Evolutionary conservation across 257 asterid species (phyloP), one percentile per base, ranked within the genome.

Genomic region (Solanum clarkiae): DNA sequence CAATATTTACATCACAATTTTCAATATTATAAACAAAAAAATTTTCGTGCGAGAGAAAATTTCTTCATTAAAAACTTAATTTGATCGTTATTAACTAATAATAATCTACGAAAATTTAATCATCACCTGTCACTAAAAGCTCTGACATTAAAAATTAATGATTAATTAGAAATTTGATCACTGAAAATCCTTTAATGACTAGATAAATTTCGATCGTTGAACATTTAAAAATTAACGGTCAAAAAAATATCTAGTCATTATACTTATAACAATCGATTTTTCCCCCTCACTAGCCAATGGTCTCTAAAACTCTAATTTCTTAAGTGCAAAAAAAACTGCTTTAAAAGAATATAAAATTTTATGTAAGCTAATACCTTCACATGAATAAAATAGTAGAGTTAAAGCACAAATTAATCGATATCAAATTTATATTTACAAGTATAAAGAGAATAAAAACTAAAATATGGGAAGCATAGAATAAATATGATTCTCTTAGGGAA

Each of bases 401-500:
- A 66, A 6, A 22, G n/a, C 47, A 4, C 6, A 65, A 29, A 29
- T 1, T 6, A 1, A 29, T 32, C 13, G 13, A 29, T 3, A 4
- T 14, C 44, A 8, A 13, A 54, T 54, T 54, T 20, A 8, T 51
- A 53, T 53, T 53, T 53, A 13, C 4, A 51, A 51, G 16, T 10
- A 11, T 12, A 11, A 51, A 51, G 16, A 51, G 13, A 7, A 65
- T 26, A 17, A 15, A 63, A 7, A 15, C 6, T 7, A 8, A 69
- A 70, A 70, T 40, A 70, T 18, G 49, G 13, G 45, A 72, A 72
- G 69, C 84, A 84, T 42, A 60, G 13, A n/a, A 82, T 70, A 53
- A 68, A 60, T 82, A 49, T 86, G 90, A 89, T 89, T 85, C 92
- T 84, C 80, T 20, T 44, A 10, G 57, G 22, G 75, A 24, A 66